A percentile compares a stretch with the other conserved stretches of the same genome.
These are phyloP conservation scores for Sistotremastrum suecicum DNA, from an alignment of 768 basidiomycete species.

Conservation along the genomic window DNA sequence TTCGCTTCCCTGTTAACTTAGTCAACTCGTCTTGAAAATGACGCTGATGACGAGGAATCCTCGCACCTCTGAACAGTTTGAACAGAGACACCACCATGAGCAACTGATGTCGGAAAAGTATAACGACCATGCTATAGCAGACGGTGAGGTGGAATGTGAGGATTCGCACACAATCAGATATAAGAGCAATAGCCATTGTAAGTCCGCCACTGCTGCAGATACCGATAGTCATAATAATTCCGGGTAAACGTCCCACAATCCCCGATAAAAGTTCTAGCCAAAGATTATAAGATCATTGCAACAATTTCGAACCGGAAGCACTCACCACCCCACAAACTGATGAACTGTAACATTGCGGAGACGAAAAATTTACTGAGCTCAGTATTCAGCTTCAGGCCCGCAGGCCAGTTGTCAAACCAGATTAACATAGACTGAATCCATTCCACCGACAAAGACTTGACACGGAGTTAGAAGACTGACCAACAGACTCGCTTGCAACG, in stretches of 20 bases:
- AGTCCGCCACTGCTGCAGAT: constrained; percentile 17
- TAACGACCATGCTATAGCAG: constrained; percentile 49
- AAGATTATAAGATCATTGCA: not conserved
- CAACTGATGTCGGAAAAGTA: constrained; percentile 48
- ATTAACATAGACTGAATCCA: constrained; percentile 38
- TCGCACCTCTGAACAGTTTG: constrained; percentile 78
- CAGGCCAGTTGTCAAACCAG: constrained; percentile 95
- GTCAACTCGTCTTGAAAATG: not conserved
- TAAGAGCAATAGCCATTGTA: constrained; percentile 54
- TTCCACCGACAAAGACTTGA: constrained; percentile 20
- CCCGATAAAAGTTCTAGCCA: too few species aligned
- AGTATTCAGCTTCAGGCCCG: constrained; percentile 89
- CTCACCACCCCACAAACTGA: constrained; percentile 63
- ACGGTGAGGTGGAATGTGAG: constrained; percentile 60
- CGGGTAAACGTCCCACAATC: too few species aligned
- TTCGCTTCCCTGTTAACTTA: constrained; percentile 58
- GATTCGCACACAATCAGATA: constrained; percentile 51
- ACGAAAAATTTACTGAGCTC: constrained; percentile 82
- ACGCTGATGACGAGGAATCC: not conserved
- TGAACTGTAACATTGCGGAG: constrained; percentile 49
- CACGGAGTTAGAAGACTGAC: too few species aligned
- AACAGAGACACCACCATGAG: constrained; percentile 54
- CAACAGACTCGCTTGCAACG: too few species aligned
- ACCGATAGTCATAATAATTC: not conserved
- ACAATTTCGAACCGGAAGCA: constrained; percentile 5